These are phyloP conservation scores for Penicillium sp. DNA, from an alignment of 2,329 filamentous ascomycete genomes.

Conservation along the genomic window DNA sequence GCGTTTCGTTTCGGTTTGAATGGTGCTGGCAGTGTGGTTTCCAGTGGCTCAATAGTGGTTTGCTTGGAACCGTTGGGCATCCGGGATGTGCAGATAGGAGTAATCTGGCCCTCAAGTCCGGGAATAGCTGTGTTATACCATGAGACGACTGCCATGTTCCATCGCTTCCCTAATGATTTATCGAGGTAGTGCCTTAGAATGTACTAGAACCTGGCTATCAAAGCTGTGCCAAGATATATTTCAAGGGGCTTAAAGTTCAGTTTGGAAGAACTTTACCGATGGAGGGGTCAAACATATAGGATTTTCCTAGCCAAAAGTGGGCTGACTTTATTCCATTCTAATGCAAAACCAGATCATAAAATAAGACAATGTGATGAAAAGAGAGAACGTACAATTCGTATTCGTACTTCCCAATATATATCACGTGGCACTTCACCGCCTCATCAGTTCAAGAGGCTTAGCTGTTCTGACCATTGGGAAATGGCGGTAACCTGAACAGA, in stretches of 20 bases:
- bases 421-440: slow-evolving; percentile 1
- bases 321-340: not conserved
- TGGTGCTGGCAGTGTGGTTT: not conserved
- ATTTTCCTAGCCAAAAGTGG: not conserved
- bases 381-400: not conserved
- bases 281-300: not conserved
- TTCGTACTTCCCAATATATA: not conserved
- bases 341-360: not conserved
- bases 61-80: not conserved
- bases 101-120: too few relatives aligned
- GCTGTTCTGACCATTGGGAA: not conserved
- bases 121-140: too few relatives aligned
- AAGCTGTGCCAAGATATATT: not conserved
- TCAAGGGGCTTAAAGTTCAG: not conserved
- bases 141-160: too few relatives aligned
- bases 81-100: not conserved
- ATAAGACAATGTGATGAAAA: not conserved
- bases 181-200: not conserved
- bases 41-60: not conserved
- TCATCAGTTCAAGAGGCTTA: not conserved
- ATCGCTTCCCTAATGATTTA: not conserved
- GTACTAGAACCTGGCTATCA: not conserved
- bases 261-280: not conserved
- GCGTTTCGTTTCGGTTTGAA: not conserved
- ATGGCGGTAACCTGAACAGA: slow-evolving; percentile 9